Percentiles rank a stretch among this genome's conserved stretches.
These are phyloP conservation scores for Zygnema cylindricum DNA, from an alignment of 139 green algal species.

Conservation along the genomic window DNA sequence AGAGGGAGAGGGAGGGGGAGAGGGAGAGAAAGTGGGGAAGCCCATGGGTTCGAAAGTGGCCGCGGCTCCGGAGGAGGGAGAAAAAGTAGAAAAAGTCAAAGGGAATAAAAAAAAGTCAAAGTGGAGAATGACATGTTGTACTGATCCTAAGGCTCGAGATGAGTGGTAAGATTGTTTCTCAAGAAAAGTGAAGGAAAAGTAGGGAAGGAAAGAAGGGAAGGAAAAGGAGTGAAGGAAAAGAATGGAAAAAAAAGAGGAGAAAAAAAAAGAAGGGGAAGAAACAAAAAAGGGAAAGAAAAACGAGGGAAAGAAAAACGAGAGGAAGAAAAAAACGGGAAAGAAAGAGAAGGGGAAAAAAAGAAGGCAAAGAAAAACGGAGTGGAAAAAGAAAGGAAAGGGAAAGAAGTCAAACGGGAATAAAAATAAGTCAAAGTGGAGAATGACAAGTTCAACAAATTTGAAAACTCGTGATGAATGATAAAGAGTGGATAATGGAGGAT, in stretches of 20 bases:
- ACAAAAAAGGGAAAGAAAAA: neutral
- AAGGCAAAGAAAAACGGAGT: too few species aligned
- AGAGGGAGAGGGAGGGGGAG: constrained; percentile 22
- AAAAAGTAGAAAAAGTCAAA: neutral
- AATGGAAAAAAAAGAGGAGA: neutral
- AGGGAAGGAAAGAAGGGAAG: constrained; percentile 21
- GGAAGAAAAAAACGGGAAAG: too few species aligned
- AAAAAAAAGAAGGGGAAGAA: neutral
- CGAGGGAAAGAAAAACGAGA: too few species aligned
- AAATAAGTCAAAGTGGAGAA: too few species aligned
- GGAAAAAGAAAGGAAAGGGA: too few species aligned
- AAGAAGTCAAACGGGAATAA: too few species aligned
- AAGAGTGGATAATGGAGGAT: too few species aligned
- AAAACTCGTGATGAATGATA: too few species aligned
- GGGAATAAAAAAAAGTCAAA: neutral
- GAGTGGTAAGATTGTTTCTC: neutral
- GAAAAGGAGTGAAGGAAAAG: neutral
- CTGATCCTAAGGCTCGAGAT: neutral
- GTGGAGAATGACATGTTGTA: constrained; percentile 1
- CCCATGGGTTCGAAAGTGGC: neutral
- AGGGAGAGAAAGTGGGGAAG: constrained; percentile 27
- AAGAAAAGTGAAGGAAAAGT: neutral
- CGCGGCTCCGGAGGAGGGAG: neutral
- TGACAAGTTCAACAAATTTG: too few species aligned
- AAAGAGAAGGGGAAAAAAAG: too few species aligned